Evolutionary conservation across 441 rosid species (phyloP), one percentile per base, ranked within the genome.

Genomic region (Macaranga tanarius): DNA sequence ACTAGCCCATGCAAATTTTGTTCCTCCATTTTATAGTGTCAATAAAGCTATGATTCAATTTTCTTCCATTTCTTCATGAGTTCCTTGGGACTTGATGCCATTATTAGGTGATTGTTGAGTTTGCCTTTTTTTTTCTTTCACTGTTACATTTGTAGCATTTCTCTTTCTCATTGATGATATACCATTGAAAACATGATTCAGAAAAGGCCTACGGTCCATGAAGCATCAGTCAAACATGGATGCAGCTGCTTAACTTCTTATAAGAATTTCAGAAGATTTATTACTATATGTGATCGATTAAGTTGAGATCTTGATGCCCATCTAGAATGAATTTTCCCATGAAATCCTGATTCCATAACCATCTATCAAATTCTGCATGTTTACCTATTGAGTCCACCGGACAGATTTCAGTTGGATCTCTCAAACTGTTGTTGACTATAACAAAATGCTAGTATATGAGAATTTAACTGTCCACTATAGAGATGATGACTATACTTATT

Each of bases 1-100:
- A 74, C 71, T 76, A 65, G 68, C 67, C 7, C 13, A 20, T 22
- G 73, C 68, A 54, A 79, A 67, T 60, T 78, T 81, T 79, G 73
- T 62, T 40, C 67, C 48, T 10, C 4, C 56, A 20, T 48, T 20
- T 54, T n/a, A 31, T 66, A 26, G 2, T 67, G 47, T 62, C 60
- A 67, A 77, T 77, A 73, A 58, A 58, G 62, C 16, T 31, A 34
- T 31, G 7, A 62, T 57, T 56, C 67, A 65, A 17, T 76, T 69
- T 61, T 57, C 26, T 65, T 50, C 28, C 17, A 23, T 26, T 68
- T 54, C 72, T 40, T 72, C 59, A 19, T 2, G 9, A 25, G 1
- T 58, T 7, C 64, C 45, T 8, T 11, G n/a, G 20, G 26, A 66
- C 10, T 31, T 52, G 6, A 5, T 62, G 56, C 26, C 40, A 6